Percentiles rank a stretch among this genome's conserved stretches.
These are phyloP conservation scores for Mortierella sp. DNA, from an alignment of 371 early-diverging fungal genomes.

Conservation along the genomic window DNA sequence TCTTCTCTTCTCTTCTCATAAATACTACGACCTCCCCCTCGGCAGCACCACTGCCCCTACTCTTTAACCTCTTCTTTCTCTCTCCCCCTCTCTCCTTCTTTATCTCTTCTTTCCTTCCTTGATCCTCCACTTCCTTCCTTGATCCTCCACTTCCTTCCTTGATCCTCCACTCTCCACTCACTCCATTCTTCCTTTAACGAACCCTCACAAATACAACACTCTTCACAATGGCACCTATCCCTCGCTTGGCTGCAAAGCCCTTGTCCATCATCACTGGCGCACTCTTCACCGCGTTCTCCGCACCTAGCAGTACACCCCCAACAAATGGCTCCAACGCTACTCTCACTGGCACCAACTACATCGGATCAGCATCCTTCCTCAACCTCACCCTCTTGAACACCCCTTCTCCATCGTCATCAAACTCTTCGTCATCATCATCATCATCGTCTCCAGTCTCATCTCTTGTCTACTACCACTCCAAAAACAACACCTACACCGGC, in stretches of 20 bases:
- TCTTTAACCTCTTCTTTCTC: neutral
- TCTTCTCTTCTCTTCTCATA: neutral
- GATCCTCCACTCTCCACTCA: neutral
- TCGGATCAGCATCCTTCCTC: slow-evolving; percentile 44
- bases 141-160: neutral
- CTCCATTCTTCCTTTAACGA: neutral
- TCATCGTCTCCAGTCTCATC: slow-evolving; percentile 23
- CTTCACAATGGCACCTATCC: slow-evolving; percentile 50
- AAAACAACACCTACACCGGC: slow-evolving; percentile 39
- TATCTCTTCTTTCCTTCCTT: neutral
- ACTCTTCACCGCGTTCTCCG: slow-evolving; percentile 47
- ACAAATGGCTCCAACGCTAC: slow-evolving; percentile 48
- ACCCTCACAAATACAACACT: neutral
- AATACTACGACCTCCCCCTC: neutral
- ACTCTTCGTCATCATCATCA: slow-evolving; percentile 16
- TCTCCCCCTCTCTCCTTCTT: neutral
- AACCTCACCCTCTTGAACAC: slow-evolving; percentile 32
- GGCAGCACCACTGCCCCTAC: neutral
- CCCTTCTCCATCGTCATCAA: neutral
- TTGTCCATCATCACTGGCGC: slow-evolving; percentile 57
- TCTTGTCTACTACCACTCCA: slow-evolving; percentile 48
- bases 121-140: neutral
- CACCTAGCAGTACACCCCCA: slow-evolving; percentile 45
- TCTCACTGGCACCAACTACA: slow-evolving; percentile 41
- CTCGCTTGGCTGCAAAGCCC: slow-evolving; percentile 42